Percentiles rank a stretch among this genome's conserved stretches.
Conservation (phyloP, 164 flowering plant species). For the Sedum album region DNA sequence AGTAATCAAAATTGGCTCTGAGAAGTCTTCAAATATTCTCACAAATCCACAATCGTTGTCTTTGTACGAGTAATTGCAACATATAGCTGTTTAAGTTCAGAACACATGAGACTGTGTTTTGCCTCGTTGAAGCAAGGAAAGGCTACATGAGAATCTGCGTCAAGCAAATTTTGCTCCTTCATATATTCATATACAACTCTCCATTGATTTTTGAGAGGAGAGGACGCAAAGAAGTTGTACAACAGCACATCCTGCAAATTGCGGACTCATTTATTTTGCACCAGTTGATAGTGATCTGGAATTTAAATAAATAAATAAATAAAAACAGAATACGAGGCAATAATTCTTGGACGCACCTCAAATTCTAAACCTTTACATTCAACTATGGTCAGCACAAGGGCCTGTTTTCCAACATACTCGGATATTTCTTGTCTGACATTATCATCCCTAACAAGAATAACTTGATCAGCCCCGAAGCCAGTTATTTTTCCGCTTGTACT, state of each 20-base stretch:
- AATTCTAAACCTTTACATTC: constrained; percentile 87
- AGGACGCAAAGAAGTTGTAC: constrained; percentile 69
- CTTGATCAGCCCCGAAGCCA: constrained; percentile 86
- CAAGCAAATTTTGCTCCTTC: constrained; percentile 40
- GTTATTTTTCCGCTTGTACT: constrained; percentile 18
- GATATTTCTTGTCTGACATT: constrained; percentile 29
- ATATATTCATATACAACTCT: constrained; percentile 59
- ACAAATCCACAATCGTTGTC: constrained; percentile 78
- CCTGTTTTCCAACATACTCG: constrained; percentile 49
- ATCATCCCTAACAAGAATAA: constrained; percentile 77
- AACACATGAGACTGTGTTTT: constrained; percentile 56
- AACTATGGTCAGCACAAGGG: constrained; percentile 65
- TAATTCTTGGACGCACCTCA: constrained; percentile 49
- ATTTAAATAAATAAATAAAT: too few relatives aligned
- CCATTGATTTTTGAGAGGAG: constrained; percentile 64
- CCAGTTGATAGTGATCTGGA: too few relatives aligned
- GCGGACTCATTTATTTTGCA: background rate
- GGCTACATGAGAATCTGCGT: constrained; percentile 13
- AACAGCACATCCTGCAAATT: constrained; percentile 61
- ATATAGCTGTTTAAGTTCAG: constrained; percentile 76
- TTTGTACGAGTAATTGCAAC: constrained; percentile 84
- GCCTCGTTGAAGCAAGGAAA: constrained; percentile 39
- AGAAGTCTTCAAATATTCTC: constrained; percentile 43
- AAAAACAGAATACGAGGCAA: too few relatives aligned
- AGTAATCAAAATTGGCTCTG: constrained; percentile 63